Conservation (phyloP, 1,139 yeast genomes). For the Taiozyma sp. region DNA sequence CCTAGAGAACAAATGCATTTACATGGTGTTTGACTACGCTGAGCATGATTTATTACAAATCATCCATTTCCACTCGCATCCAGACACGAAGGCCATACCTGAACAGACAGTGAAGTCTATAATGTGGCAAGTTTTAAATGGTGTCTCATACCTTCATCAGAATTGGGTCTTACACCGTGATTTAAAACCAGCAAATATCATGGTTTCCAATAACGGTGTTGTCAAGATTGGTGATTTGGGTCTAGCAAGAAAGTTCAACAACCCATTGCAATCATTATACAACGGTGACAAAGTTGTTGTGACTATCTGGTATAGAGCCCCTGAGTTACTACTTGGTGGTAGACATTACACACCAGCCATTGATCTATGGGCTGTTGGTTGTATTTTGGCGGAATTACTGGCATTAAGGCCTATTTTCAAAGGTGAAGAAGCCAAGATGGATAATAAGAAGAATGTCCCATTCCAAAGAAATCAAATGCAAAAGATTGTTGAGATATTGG, state of each 20-base stretch:
- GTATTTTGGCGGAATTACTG: constrained; percentile 86
- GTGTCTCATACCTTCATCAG: constrained; percentile 86
- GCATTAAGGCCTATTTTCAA: constrained; percentile 90
- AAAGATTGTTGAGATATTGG: constrained; percentile 84
- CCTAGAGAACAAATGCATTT: constrained; percentile 85
- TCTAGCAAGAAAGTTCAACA: constrained; percentile 82
- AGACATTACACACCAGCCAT: constrained; percentile 94
- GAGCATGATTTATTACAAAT: constrained; percentile 93
- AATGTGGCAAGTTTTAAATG: constrained; percentile 88
- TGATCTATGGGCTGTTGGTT: constrained; percentile 96
- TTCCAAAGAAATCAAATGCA: constrained; percentile 90
- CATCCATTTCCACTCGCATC: constrained; percentile 90
- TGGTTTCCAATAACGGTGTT: constrained; percentile 85
- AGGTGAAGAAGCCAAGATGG: constrained; percentile 97
- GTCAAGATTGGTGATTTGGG: constrained; percentile 97
- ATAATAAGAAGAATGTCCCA: constrained; percentile 86
- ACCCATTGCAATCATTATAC: constrained; percentile 83
- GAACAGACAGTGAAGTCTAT: constrained; percentile 74
- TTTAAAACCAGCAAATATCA: constrained; percentile 94
- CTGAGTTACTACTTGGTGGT: constrained; percentile 85
- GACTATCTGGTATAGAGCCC: constrained; percentile 97
- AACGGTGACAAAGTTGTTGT: constrained; percentile 97
- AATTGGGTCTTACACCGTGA: constrained; percentile 97
- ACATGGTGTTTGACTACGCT: constrained; percentile 93
- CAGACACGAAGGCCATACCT: constrained; percentile 75